Conservation (phyloP, 257 asterid species). For the Vinca minor region DNA sequence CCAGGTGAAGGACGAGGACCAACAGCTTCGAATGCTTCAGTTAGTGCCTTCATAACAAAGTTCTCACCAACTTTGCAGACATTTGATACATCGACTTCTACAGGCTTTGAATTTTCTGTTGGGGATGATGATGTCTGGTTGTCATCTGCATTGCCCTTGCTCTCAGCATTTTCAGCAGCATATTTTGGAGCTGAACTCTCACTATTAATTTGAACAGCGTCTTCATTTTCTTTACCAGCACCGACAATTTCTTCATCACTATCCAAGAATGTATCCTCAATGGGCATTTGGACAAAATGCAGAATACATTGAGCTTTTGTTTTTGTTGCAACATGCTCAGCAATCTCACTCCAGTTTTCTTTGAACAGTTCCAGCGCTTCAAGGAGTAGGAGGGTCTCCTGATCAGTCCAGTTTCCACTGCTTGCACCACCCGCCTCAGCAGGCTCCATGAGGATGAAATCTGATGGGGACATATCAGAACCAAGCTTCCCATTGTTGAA, state of each 20-base stretch:
- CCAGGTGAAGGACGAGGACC: slow-evolving; percentile 61
- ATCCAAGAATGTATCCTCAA: slow-evolving; percentile 73
- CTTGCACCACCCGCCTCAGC: slow-evolving; percentile 88
- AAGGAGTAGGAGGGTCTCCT: slow-evolving; percentile 95
- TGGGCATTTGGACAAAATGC: slow-evolving; percentile 96
- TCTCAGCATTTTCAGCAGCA: slow-evolving; percentile 38
- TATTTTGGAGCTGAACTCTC: slow-evolving; percentile 43
- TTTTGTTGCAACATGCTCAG: slow-evolving; percentile 98
- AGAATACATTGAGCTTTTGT: slow-evolving; percentile 94
- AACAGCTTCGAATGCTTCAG: slow-evolving; percentile 83
- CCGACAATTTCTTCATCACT: slow-evolving; percentile 34
- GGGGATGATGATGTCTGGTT: slow-evolving; percentile 46
- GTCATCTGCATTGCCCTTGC: slow-evolving; percentile 33
- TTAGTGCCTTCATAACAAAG: slow-evolving; percentile 65
- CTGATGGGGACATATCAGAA: slow-evolving; percentile 84
- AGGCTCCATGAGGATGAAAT: slow-evolving; percentile 98
- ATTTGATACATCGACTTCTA: slow-evolving; percentile 37
- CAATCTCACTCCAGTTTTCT: slow-evolving; percentile 98
- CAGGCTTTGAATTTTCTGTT: slow-evolving; percentile 49
- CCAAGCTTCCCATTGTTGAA: slow-evolving; percentile 83
- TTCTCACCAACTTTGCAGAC: slow-evolving; percentile 37
- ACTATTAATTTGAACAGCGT: slow-evolving; percentile 29
- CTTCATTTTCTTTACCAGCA: slow-evolving; percentile 41
- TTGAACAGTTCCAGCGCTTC: slow-evolving; percentile 92
- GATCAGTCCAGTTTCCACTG: slow-evolving; percentile 99